Conservation (phyloP, 306 rosid genomes). For the Prunus fruticosa region DNA sequence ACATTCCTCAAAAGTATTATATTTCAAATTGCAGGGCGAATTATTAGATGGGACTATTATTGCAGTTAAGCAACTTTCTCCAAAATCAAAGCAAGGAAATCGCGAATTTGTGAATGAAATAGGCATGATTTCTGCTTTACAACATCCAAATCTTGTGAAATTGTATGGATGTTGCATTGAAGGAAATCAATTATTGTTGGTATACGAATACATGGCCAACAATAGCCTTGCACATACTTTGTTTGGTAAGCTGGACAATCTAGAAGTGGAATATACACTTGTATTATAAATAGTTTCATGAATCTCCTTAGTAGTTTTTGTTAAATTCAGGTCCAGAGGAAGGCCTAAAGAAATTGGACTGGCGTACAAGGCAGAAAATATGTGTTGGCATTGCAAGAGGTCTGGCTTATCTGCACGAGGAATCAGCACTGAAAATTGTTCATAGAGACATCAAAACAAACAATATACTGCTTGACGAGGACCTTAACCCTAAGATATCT, state of each 20-base stretch:
- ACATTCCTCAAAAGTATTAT: background rate
- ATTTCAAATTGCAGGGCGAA: slow-evolving; percentile 37
- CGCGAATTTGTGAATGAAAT: slow-evolving; percentile 62
- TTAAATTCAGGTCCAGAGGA: background rate
- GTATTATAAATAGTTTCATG: background rate
- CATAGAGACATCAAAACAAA: slow-evolving; percentile 72
- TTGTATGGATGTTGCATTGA: slow-evolving; percentile 29
- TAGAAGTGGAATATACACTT: background rate
- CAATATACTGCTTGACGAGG: slow-evolving; percentile 50
- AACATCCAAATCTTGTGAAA: slow-evolving; percentile 25
- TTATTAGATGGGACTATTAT: slow-evolving; percentile 48
- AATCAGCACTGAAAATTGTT: slow-evolving; percentile 56
- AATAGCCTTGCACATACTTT: slow-evolving; percentile 25
- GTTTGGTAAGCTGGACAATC: slow-evolving; percentile 21
- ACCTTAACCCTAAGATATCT: slow-evolving; percentile 63
- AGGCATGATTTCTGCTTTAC: slow-evolving; percentile 55
- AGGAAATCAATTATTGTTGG: slow-evolving; percentile 24
- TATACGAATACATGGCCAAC: slow-evolving; percentile 58
- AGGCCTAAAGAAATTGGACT: slow-evolving; percentile 31
- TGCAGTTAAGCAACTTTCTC: slow-evolving; percentile 60
- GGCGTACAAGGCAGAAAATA: slow-evolving; percentile 62
- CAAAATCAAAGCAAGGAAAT: slow-evolving; percentile 57
- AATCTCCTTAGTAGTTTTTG: background rate
- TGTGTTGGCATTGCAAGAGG: slow-evolving; percentile 70
- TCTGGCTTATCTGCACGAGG: slow-evolving; percentile 61